Evolutionary conservation across 2,329 filamentous ascomycete genomes (phyloP).

Genomic region (Cryphonectria japonica): DNA sequence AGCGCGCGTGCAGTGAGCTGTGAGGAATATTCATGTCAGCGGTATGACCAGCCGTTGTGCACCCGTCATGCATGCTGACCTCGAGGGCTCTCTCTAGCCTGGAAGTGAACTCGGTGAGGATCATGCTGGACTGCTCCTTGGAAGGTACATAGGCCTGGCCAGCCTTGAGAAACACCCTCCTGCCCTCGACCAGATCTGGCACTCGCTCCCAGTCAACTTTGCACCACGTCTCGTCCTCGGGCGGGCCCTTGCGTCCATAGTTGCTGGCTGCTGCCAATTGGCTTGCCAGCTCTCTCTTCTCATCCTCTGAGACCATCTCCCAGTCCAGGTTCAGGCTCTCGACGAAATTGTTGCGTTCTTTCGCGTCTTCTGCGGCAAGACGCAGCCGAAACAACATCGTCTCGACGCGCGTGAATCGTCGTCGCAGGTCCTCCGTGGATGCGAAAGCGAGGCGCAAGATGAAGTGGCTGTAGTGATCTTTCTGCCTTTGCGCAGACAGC

Average conservation of each 20-base stretch:
- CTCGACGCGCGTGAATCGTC: conserved; percentile 85
- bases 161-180: conserved; percentile 74
- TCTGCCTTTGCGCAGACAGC: conserved; percentile 76
- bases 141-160: conserved; percentile 93
- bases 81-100: conserved; percentile 82
- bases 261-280: conserved; percentile 60
- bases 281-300: conserved; percentile 67
- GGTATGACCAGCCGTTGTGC: conserved; percentile 17
- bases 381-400: conserved; percentile 86
- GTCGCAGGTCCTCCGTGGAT: conserved; percentile 84
- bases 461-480: conserved; percentile 98
- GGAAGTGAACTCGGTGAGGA: conserved; percentile 82
- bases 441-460: conserved; percentile 93
- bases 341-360: conserved; percentile 78
- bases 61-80: conserved; percentile 49
- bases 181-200: conserved; percentile 82
- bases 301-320: conserved; percentile 79
- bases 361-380: conserved; percentile 74
- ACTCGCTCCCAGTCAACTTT: conserved; percentile 96
- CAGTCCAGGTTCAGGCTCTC: conserved; percentile 78
- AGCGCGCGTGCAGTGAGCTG: conserved; percentile 88
- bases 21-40: conserved; percentile 19
- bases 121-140: conserved; percentile 85
- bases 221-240: conserved; percentile 83
- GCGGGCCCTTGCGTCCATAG: conserved; percentile 44